Percentiles rank a stretch among this genome's conserved stretches.
phyloP scores from a whole-genome alignment of 2,329 filamentous ascomycete genomes.

The Metarhizium anisopliae region DNA sequence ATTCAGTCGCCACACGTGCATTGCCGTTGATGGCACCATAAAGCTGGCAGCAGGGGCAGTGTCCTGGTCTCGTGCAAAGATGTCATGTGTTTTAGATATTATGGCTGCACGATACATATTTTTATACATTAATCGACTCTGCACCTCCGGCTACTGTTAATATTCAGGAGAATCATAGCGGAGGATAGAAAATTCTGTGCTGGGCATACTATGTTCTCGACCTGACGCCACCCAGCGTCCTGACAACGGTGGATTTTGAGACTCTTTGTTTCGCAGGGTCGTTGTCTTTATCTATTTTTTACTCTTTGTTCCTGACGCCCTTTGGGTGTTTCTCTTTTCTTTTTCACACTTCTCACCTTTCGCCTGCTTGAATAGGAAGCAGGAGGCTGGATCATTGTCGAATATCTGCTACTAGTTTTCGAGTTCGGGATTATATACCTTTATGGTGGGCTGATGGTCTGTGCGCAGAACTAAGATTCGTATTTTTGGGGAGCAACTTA shows the following conservation, averaged over 20 bases:
- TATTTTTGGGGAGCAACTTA: neutral
- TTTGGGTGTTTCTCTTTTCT: neutral
- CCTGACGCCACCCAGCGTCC: neutral
- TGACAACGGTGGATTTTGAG: neutral
- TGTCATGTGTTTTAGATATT: too few species aligned
- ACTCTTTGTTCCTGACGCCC: neutral
- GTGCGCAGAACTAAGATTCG: neutral
- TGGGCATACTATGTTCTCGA: neutral
- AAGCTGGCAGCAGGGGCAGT: too few species aligned
- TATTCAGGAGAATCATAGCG: neutral
- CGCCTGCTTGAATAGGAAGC: neutral
- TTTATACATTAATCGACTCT: neutral
- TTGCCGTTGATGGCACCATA: neutral
- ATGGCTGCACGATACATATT: neutral
- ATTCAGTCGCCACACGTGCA: neutral
- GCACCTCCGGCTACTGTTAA: neutral
- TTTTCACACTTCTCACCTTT: neutral
- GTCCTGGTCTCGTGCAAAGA: too few species aligned
- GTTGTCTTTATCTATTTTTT: neutral
- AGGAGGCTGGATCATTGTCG: conserved; percentile 3
- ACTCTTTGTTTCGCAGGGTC: neutral
- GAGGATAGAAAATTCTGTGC: neutral
- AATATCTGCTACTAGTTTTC: neutral
- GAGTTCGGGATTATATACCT: neutral
- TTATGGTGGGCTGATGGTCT: neutral